These are phyloP conservation scores for Camellia granthamiana DNA, from an alignment of 148 eudicot genomes.

Conservation along the genomic window DNA sequence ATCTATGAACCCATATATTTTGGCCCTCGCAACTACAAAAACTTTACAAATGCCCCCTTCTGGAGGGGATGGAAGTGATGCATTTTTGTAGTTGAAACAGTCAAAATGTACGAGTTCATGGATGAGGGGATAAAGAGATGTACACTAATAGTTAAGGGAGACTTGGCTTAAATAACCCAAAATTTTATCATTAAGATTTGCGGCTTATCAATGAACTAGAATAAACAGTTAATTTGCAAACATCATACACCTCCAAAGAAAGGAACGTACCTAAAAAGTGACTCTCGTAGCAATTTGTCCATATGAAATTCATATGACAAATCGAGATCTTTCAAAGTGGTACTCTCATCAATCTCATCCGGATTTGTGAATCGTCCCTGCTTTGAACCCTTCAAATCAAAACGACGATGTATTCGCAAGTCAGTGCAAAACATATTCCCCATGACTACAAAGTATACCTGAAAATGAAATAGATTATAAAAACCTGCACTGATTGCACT, in stretches of 20 bases:
- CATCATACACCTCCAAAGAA: neutral
- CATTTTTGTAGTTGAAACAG: no score
- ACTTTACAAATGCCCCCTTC: no score
- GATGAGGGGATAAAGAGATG: no score
- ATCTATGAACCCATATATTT: no score
- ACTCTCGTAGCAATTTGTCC: constrained; percentile 76
- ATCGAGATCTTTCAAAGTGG: constrained; percentile 89
- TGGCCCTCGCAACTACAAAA: no score
- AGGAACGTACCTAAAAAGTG: constrained; percentile 62
- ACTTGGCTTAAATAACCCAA: no score
- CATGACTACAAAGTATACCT: constrained; percentile 96
- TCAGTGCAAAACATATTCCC: constrained; percentile 97
- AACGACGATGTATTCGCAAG: constrained; percentile 82
- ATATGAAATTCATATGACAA: constrained; percentile 73
- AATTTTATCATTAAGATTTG: neutral
- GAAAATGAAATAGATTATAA: constrained; percentile 20
- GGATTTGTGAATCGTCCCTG: constrained; percentile 71
- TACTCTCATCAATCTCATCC: constrained; percentile 52
- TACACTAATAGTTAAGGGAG: no score
- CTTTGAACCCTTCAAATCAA: constrained; percentile 86
- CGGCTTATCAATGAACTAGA: neutral
- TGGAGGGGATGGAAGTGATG: no score
- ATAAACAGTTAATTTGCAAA: neutral
- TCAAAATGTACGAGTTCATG: no score
- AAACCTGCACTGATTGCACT: neutral